Conservation (phyloP, 208 protist genomes). For the Phytomonas sp. region DNA sequence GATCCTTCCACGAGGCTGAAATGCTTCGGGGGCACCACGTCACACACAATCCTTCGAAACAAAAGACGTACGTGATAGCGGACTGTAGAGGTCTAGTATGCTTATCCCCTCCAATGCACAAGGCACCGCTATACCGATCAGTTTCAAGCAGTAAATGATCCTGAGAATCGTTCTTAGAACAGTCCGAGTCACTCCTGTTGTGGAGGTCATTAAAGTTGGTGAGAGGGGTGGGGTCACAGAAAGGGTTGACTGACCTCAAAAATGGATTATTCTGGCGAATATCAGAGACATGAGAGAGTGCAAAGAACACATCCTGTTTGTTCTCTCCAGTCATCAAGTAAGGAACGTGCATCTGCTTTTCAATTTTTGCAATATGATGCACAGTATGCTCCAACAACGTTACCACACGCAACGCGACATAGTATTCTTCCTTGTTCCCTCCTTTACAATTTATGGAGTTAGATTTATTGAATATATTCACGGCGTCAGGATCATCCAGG, state of each 20-base stretch:
- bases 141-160: background rate
- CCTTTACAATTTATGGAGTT: background rate
- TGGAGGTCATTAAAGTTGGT: conserved; percentile 1
- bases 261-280: background rate
- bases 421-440: background rate
- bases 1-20: conserved; percentile 9
- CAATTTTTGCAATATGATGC: background rate
- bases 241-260: conserved; percentile 11
- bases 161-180: background rate
- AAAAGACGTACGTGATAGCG: conserved; percentile 20
- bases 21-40: conserved; percentile 38
- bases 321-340: background rate
- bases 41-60: conserved; percentile 25
- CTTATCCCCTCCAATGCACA: conserved; percentile 1
- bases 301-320: background rate
- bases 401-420: background rate
- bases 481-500: background rate
- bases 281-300: background rate
- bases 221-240: conserved; percentile 1
- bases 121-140: background rate
- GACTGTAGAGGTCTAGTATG: background rate
- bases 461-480: background rate
- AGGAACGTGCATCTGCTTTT: background rate
- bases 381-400: background rate
- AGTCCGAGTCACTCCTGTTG: conserved; percentile 10